Percentiles rank a stretch among this genome's conserved stretches.
Evolutionary conservation across 805 yeast species (phyloP).

Genomic region (Saturnispora bothae): DNA sequence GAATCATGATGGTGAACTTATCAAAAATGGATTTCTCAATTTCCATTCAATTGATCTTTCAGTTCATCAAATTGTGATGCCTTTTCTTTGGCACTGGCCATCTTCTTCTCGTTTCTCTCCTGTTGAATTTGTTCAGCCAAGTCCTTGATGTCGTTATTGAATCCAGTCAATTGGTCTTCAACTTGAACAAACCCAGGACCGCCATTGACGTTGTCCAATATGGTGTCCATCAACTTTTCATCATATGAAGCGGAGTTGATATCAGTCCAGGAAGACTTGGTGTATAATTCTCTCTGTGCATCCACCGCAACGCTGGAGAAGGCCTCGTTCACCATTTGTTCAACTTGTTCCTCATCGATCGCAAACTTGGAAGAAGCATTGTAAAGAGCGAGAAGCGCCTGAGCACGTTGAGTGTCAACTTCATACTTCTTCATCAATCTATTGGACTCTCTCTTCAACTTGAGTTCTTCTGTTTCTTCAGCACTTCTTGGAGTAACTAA

Average conservation of each 20-base stretch:
- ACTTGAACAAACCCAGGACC: constrained; percentile 26
- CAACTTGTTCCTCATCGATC: constrained; percentile 58
- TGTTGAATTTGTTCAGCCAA: constrained; percentile 18
- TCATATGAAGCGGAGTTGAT: constrained; percentile 19
- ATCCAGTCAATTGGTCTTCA: constrained; percentile 24
- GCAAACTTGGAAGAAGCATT: constrained; percentile 61
- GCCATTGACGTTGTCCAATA: constrained; percentile 23
- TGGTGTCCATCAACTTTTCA: constrained; percentile 19
- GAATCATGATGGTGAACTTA: background rate
- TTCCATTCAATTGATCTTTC: constrained; percentile 5
- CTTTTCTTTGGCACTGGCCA: constrained; percentile 19
- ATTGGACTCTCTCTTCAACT: constrained; percentile 56
- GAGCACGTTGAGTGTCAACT: constrained; percentile 43
- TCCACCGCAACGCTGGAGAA: constrained; percentile 22
- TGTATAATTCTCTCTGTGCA: constrained; percentile 7
- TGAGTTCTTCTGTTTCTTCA: constrained; percentile 51
- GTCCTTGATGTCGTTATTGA: constrained; percentile 17
- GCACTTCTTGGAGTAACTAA: constrained; percentile 62
- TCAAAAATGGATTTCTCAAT: background rate
- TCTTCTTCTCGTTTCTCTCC: constrained; percentile 15
- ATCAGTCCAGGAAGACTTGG: constrained; percentile 13
- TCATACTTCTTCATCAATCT: constrained; percentile 45
- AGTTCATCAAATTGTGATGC: constrained; percentile 6
- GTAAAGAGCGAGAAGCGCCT: constrained; percentile 55
- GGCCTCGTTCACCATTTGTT: constrained; percentile 46